phyloP scores from a whole-genome alignment of 2,329 filamentous ascomycete genomes.

The Penicillium sp. region DNA sequence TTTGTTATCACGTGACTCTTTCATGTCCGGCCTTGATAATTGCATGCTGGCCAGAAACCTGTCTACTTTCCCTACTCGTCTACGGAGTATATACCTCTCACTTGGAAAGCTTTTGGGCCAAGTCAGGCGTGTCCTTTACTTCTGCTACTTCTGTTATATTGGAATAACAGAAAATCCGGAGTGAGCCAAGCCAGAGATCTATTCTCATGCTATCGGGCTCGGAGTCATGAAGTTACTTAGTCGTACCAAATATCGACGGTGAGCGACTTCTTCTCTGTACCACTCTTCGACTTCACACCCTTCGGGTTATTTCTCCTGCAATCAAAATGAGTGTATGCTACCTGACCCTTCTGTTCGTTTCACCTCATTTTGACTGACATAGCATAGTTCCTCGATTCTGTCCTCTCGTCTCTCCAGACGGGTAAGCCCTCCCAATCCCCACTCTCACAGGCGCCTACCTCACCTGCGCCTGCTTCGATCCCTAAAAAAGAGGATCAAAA shows the following conservation, averaged over 20 bases:
- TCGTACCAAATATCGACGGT: conserved; percentile 42
- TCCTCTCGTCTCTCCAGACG: conserved; percentile 52
- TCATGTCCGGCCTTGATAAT: conserved; percentile 23
- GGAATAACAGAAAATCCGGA: conserved; percentile 1
- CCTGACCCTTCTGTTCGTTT: neutral
- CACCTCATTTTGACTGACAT: conserved; percentile 22
- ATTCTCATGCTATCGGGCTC: conserved; percentile 27
- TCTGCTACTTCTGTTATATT: neutral
- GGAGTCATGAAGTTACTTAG: conserved; percentile 43
- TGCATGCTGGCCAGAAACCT: conserved; percentile 12
- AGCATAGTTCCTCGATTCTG: conserved; percentile 52
- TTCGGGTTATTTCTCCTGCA: neutral
- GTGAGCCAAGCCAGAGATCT: conserved; percentile 11
- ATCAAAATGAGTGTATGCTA: conserved; percentile 42
- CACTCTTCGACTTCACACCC: neutral
- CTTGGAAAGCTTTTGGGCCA: neutral
- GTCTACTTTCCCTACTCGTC: conserved; percentile 5
- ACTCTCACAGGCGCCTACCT: conserved; percentile 27
- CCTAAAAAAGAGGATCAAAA: conserved; percentile 27
- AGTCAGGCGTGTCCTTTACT: neutral
- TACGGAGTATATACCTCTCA: neutral
- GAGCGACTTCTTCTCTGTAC: conserved; percentile 25
- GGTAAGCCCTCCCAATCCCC: conserved; percentile 37
- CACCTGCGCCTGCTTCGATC: conserved; percentile 25
- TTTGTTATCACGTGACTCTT: conserved; percentile 26